Base-by-base conservation (phyloP, 1,139 yeast genomes). In the Keqinozyma sinolaborantium region DNA sequence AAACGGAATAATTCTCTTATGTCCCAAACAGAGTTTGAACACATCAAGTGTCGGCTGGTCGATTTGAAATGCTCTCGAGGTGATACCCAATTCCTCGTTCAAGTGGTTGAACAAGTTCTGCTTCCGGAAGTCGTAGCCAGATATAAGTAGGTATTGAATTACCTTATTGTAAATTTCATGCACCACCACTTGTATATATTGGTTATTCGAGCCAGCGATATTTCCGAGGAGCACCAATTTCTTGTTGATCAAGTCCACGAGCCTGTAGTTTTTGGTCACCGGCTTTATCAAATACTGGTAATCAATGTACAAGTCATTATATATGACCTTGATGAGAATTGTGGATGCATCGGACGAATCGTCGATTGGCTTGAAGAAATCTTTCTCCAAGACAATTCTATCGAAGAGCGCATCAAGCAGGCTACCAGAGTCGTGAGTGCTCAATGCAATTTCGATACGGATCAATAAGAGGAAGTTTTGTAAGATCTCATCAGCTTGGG, bases 161-260 rank as follows among this genome's bases (percentile, higher is more conserved):
- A 61, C 50, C 39, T 64, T 64, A 29, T 32, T 30, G 23, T 31
- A 16, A 33, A 29, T 25, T 28, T 15, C 13, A n/a, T 30, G 36
- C 16, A 30, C 24, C 10, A 25, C 29, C 21, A 18, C 7, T 18
- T 18, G 21, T 10, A 18, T 7, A 2, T n/a, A 6, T 24, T 28
- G 25, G 28, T 32, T 23, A 31, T 32, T 26, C 14, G 15, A 16
- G 4, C 36, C 32, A 3, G 53, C 45, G 6, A 48, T 28, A 28
- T 44, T 40, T 26, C 52, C 56, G 2, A 54, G 35, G 14, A 57
- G 39, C n/a, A 58, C 44, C 28, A 65, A 43, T 40, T 67, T 67
- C 39, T 65, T 64, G 38, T 64, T 62, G 16, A 65, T 52, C 38
- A 66, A 50, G 24, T 65, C 72, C 26, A 63, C 53, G 13, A 64